phyloP scores from a whole-genome alignment of 2,329 filamentous ascomycete species.

The Aspergillus tubingensis region DNA sequence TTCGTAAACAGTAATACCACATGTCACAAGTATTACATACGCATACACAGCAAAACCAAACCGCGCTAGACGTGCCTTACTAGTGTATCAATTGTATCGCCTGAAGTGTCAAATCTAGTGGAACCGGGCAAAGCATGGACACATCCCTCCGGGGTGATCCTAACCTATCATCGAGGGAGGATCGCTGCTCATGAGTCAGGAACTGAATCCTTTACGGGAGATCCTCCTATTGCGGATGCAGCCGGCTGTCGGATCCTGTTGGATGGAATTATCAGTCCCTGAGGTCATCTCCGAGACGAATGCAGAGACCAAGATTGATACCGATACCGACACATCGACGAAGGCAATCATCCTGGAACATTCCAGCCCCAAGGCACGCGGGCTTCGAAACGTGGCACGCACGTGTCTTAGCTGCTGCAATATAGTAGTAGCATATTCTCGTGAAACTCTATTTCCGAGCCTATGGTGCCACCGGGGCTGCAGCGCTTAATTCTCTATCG shows the following conservation, averaged over 20 bases:
- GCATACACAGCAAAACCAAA: too few species aligned
- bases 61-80: too few species aligned
- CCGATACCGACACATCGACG: not conserved
- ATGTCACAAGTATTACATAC: not conserved
- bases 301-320: too few species aligned
- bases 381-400: not conserved
- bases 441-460: not conserved
- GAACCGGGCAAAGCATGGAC: not conserved
- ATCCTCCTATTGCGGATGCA: not conserved
- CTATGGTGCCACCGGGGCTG: not conserved
- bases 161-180: not conserved
- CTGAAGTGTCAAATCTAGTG: not conserved
- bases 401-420: not conserved
- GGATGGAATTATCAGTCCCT: too few species aligned
- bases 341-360: not conserved
- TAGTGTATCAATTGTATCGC: not conserved
- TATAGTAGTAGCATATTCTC: too few species aligned
- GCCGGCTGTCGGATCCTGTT: not conserved
- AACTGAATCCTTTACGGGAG: not conserved
- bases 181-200: not conserved
- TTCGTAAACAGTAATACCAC: not conserved
- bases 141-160: not conserved
- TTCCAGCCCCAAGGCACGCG: not conserved
- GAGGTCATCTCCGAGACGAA: too few species aligned
- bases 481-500: not conserved